Evolutionary conservation across 768 basidiomycete genomes (phyloP).

Genomic region (Pisolithus microcarpus): DNA sequence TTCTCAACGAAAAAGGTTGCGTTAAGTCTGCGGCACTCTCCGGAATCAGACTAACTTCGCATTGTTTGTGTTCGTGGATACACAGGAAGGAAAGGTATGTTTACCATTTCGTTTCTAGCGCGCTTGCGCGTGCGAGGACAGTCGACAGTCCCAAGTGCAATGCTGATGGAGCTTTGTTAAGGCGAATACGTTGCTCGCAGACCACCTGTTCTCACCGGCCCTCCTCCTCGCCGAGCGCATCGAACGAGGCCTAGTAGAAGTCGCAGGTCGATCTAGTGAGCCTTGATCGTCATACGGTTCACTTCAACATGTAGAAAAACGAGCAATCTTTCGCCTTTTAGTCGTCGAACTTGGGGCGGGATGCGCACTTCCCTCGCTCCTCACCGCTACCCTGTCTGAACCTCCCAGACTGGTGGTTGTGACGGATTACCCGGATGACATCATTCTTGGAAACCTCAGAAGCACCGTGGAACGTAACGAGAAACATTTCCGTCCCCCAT

Average conservation of each 20-base stretch:
- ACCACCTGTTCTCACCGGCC: conserved; percentile 66
- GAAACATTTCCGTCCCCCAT: conserved; percentile 28
- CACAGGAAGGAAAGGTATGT: conserved; percentile 55
- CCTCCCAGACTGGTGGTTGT: conserved; percentile 49
- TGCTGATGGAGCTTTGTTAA: conserved; percentile 19
- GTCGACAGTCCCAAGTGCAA: not conserved
- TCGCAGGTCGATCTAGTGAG: conserved; percentile 37
- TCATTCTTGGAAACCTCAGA: conserved; percentile 50
- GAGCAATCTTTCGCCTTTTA: conserved; percentile 20
- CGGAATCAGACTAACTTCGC: no score
- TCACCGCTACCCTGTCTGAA: conserved; percentile 38
- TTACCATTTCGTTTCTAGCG: not conserved
- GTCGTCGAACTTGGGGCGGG: conserved; percentile 72
- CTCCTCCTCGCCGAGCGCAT: conserved; percentile 61
- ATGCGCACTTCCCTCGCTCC: conserved; percentile 57
- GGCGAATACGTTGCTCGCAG: conserved; percentile 67
- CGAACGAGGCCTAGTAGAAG: conserved; percentile 45
- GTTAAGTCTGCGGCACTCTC: no score
- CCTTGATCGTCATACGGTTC: not conserved
- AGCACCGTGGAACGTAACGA: conserved; percentile 49
- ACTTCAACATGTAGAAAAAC: no score
- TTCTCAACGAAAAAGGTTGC: no score
- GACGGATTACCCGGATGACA: conserved; percentile 64
- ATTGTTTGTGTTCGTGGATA: no score
- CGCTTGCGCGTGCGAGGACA: not conserved